Evolutionary conservation across 805 yeast species (phyloP).

Genomic region (Komagataella ulmi): DNA sequence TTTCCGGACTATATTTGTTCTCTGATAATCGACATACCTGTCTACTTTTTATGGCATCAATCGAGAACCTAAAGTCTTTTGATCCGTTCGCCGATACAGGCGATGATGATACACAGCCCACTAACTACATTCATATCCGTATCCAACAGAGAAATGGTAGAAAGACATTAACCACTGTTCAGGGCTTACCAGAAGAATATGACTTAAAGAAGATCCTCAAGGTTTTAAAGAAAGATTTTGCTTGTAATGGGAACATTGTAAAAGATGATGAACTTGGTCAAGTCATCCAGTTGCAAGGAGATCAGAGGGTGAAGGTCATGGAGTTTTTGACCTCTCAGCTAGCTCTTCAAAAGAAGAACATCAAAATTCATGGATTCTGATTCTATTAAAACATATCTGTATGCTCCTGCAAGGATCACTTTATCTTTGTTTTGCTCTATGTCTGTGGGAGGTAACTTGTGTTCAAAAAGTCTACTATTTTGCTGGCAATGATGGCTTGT

Average conservation of each 20-base stretch:
- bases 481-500: neutral
- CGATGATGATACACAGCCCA: constrained; percentile 95
- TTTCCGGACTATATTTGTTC: neutral
- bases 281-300: constrained; percentile 96
- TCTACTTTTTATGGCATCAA: constrained; percentile 56
- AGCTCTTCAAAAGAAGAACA: constrained; percentile 87
- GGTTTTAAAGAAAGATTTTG: constrained; percentile 94
- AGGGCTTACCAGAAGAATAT: constrained; percentile 92
- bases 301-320: constrained; percentile 92
- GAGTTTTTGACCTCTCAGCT: constrained; percentile 82
- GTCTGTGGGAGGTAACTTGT: neutral
- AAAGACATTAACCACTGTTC: constrained; percentile 95
- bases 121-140: constrained; percentile 94
- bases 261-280: constrained; percentile 94
- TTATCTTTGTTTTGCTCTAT: neutral
- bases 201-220: constrained; percentile 88
- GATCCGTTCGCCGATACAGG: constrained; percentile 99
- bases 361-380: constrained; percentile 96
- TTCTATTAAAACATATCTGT: neutral
- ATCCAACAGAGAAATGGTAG: constrained; percentile 99
- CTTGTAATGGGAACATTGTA: constrained; percentile 97
- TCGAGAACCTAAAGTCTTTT: constrained; percentile 79
- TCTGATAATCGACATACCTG: neutral
- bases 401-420: neutral
- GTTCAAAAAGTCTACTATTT: neutral